Evolutionary conservation across 345 rosid species (phyloP).

Genomic region (Lenwebbia sp.): DNA sequence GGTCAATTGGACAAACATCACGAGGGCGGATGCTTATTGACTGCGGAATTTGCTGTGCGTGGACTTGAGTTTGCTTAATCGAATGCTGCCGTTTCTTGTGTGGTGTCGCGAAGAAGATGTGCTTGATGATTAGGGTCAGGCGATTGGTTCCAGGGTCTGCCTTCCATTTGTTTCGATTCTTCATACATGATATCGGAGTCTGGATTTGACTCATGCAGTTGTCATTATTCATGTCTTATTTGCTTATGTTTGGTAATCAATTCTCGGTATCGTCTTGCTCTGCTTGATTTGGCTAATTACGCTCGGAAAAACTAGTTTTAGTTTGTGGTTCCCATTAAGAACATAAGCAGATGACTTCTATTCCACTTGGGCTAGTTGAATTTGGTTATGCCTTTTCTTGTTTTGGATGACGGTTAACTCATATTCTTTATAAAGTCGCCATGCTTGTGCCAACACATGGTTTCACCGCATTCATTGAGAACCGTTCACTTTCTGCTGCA

Average conservation of each 20-base stretch:
- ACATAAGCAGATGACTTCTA: neutral
- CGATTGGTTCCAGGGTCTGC: neutral
- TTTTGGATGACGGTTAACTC: neutral
- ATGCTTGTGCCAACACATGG: neutral
- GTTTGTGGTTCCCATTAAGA: neutral
- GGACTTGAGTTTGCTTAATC: neutral
- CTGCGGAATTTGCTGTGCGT: neutral
- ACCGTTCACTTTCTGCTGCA: slow-evolving; percentile 3
- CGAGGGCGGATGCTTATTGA: neutral
- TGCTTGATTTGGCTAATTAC: neutral
- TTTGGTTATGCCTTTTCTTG: neutral
- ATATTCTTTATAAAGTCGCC: neutral
- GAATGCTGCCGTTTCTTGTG: neutral
- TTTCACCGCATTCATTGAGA: neutral
- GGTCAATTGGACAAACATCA: neutral
- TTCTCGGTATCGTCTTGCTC: neutral
- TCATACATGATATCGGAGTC: neutral
- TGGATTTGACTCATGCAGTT: neutral
- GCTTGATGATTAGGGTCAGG: neutral
- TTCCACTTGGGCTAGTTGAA: neutral
- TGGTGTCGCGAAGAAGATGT: neutral
- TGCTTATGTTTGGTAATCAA: neutral
- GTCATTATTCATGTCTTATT: neutral
- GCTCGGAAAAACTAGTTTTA: neutral
- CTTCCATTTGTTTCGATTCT: neutral